Percentiles rank a stretch among this genome's conserved stretches.
These are phyloP conservation scores for Phytophthora aleatoria DNA, from an alignment of 352 stramenopile species.

Conservation along the genomic window DNA sequence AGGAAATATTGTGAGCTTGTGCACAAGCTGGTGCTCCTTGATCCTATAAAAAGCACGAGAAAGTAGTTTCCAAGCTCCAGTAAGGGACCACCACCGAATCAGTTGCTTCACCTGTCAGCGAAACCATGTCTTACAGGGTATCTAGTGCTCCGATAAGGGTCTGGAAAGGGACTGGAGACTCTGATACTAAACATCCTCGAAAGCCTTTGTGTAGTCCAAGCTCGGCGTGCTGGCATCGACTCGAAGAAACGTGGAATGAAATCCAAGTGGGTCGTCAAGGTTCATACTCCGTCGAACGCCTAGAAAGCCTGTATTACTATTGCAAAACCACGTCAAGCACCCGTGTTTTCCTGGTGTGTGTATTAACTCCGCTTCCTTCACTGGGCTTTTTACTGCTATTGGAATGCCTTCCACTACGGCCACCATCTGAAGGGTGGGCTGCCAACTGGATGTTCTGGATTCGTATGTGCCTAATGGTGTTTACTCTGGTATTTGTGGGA, in stretches of 20 bases:
- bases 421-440: constrained; percentile 23
- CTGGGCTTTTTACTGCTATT: constrained; percentile 14
- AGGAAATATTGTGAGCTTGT: too few species aligned
- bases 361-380: constrained; percentile 18
- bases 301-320: constrained; percentile 22
- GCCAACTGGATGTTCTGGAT: constrained; percentile 35
- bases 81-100: too few species aligned
- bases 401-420: constrained; percentile 24
- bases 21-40: background rate
- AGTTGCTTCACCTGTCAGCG: background rate
- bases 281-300: constrained; percentile 22
- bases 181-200: background rate
- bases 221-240: constrained; percentile 1
- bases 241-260: constrained; percentile 22
- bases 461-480: constrained; percentile 21
- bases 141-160: background rate
- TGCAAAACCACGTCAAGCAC: constrained; percentile 10
- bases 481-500: constrained; percentile 12
- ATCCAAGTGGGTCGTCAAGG: constrained; percentile 29
- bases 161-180: background rate
- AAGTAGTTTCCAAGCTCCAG: constrained; percentile 5
- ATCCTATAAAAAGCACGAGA: background rate
- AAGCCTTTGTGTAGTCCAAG: background rate
- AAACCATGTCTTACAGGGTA: constrained; percentile 3
- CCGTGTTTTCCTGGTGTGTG: constrained; percentile 13